Base-by-base conservation (phyloP, 768 basidiomycete species). In the Mycena sanguinolenta region DNA sequence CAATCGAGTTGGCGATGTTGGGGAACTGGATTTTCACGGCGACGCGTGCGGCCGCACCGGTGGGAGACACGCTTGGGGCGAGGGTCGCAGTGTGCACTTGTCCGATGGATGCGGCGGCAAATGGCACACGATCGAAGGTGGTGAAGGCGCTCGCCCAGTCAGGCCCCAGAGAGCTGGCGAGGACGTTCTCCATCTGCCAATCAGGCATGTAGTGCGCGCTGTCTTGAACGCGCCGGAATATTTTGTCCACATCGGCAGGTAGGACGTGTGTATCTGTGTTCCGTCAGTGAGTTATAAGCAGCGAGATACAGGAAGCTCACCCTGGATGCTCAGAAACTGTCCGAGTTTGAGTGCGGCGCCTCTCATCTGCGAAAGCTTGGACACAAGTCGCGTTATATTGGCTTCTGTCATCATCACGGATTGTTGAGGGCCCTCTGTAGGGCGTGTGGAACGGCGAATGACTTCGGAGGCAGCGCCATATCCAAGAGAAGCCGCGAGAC, bases 181-280 rank as follows among this genome's bases (percentile, higher is more conserved):
- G 86, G 34, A 96, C 96, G 93, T 89, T 76, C 88, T 90, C 94
- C 91, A 98, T 93, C 78, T 99, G 97, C 93, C 94, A 97, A 74
- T 97, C 93, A 0, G 97, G 97, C 97, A 99, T 99, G 78, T 98
- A 98, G 79, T 99, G 95, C 1, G 97, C 97, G 74, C 92, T 91
- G 73, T 97, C 95, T 77, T 99, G 97, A 0, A 99, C 97, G 32
- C 92, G 85, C 59, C 95, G 89, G 74, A 99, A 91, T 34, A 99
- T 92, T 63, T 89, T 87, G 76, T 98, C 96, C 4, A 98, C 81
- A 72, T 97, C 95, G 0, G 93, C 88, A 0, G 97, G 95, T 2
- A 99, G 84, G 46, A 94, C 83, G 71, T 97, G 92, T 0, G 95
- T 94, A 79, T 99, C 97, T 98, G 50, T 0, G 30, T 4, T 27